phyloP scores from a whole-genome alignment of 768 basidiomycete genomes.

The Tylopilus subfusipes region DNA sequence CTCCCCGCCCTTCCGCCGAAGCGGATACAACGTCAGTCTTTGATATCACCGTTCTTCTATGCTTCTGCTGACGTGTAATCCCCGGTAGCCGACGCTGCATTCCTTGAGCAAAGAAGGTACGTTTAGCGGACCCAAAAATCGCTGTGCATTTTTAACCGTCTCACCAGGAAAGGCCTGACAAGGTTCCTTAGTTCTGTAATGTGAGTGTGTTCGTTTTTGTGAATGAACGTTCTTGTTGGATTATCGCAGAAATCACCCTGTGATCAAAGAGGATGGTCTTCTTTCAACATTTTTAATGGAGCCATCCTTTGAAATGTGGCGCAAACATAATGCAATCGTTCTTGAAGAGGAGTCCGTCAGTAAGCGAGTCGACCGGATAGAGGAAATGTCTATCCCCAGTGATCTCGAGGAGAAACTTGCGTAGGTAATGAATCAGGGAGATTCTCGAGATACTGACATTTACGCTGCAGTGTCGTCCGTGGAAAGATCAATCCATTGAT shows the following conservation, averaged over 20 bases:
- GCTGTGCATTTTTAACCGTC: not conserved
- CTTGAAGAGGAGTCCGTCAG: slow-evolving; percentile 85
- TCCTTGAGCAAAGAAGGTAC: slow-evolving; percentile 86
- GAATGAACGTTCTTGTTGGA: not conserved
- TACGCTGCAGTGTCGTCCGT: slow-evolving; percentile 60
- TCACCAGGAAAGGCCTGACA: slow-evolving; percentile 66
- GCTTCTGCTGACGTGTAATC: slow-evolving; percentile 2
- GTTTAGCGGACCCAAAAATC: slow-evolving; percentile 7
- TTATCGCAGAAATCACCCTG: slow-evolving; percentile 79
- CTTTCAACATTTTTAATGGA: slow-evolving; percentile 80
- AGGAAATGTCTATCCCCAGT: slow-evolving; percentile 91
- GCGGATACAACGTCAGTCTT: slow-evolving; percentile 74
- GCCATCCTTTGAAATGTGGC: slow-evolving; percentile 82
- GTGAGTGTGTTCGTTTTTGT: slow-evolving; percentile 38
- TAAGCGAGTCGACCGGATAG: slow-evolving; percentile 72
- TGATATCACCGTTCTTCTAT: not conserved
- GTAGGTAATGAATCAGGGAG: slow-evolving; percentile 37
- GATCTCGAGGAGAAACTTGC: slow-evolving; percentile 89
- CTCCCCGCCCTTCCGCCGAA: slow-evolving; percentile 89
- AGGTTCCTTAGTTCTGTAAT: slow-evolving; percentile 78
- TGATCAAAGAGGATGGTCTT: slow-evolving; percentile 84
- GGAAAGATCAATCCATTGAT: slow-evolving; percentile 72
- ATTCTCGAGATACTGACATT: not conserved
- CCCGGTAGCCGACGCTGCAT: slow-evolving; percentile 73
- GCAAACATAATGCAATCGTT: slow-evolving; percentile 71